Base-by-base conservation (phyloP, 371 early-diverging fungal species). In the Massospora cicadina region DNA sequence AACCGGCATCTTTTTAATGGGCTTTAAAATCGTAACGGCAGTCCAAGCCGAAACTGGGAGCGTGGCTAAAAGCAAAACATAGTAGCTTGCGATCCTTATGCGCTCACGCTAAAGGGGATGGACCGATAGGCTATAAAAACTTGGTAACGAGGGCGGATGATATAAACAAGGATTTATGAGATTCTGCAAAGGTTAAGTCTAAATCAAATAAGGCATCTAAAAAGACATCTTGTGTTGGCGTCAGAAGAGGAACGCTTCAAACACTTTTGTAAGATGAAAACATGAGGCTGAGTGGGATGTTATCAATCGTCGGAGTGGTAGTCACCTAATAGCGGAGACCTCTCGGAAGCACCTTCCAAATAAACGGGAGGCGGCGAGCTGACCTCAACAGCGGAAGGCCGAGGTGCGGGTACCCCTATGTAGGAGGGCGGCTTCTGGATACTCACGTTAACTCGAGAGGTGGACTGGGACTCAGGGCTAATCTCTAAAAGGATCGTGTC, bases 401-500 rank as follows among this genome's bases (percentile, higher is more conserved):
- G 27, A 10, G 60, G 31, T 60, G 31, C 58, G 58, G 64, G 21
- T 17, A 43, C 17, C 43, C 72, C 72, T 21, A 71, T 65, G 30
- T 60, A 60, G 27, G 28, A 28, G 13, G 60, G 60, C 2, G 60
- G 60, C 31, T 60, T 60, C 21, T 31, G 60, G 7, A 30, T 26
- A 57, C 10, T 57, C 26, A 26, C 25, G 57, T 21, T 27, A 31
- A 60, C 60, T 60, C 17, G 60, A 60, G 24, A 21, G 7, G 25
- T 21, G 30, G 21, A 28, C 21, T 24, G 25, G 23, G 30, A 24
- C 23, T 23, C 43, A 43, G 62, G 17, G 23, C 43, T 43, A 17
- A 43, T 25, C 43, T 73, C 76, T 54, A 80, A 54, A 27, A 82
- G 68, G 23, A 82, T 65, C 0, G 81, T 75, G 57, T 74, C 82